Conservation (phyloP, 2,329 filamentous ascomycete species). For the Rhynchosporium agropyri region DNA sequence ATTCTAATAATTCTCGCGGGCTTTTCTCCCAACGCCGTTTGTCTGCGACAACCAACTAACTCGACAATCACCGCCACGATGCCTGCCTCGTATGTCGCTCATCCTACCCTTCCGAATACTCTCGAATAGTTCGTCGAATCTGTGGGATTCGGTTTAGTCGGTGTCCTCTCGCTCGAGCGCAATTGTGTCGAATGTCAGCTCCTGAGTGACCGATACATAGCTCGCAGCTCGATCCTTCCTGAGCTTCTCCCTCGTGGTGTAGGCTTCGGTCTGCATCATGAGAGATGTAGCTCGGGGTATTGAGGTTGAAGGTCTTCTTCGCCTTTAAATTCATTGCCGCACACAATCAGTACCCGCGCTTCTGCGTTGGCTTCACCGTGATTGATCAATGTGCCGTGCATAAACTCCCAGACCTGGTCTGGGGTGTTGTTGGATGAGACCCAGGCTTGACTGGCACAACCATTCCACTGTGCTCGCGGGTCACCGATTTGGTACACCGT, state of each 20-base stretch:
- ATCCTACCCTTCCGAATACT: constrained; percentile 11
- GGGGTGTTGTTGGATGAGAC: constrained; percentile 81
- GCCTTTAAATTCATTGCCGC: constrained; percentile 76
- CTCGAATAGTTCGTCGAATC: constrained; percentile 37
- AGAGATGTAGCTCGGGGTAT: constrained; percentile 71
- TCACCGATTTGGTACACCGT: constrained; percentile 36
- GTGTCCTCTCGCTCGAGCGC: constrained; percentile 76
- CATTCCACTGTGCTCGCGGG: constrained; percentile 26
- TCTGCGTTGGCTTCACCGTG: constrained; percentile 26
- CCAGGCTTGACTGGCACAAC: constrained; percentile 37
- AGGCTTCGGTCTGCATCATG: constrained; percentile 54
- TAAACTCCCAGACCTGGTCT: constrained; percentile 53
- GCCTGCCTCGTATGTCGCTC: constrained; percentile 46
- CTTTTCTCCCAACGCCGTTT: constrained; percentile 26
- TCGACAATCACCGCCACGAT: constrained; percentile 53
- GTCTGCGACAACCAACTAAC: constrained; percentile 36
- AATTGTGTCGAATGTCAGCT: constrained; percentile 38
- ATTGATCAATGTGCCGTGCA: constrained; percentile 39
- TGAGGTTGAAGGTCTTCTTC: constrained; percentile 77
- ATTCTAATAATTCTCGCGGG: constrained; percentile 19
- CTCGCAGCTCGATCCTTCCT: constrained; percentile 82
- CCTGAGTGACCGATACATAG: constrained; percentile 48
- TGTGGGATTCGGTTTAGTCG: constrained; percentile 59
- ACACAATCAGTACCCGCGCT: constrained; percentile 41
- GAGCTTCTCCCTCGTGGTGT: constrained; percentile 58